These are phyloP conservation scores for Pythium monospermum DNA, from an alignment of 352 stramenopile species.

Conservation along the genomic window DNA sequence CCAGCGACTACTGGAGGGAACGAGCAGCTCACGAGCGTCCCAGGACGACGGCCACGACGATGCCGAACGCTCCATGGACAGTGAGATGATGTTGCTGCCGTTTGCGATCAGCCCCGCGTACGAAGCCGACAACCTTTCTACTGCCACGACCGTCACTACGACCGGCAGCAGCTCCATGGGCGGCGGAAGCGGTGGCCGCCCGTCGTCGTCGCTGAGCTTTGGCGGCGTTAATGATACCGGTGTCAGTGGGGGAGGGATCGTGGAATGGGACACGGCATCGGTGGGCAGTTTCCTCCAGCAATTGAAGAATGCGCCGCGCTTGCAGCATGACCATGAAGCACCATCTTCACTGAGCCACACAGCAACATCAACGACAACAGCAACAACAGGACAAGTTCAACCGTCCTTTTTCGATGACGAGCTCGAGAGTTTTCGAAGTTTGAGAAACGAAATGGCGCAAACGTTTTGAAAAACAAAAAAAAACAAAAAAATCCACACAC, in stretches of 20 bases:
- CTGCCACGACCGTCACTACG: slow-evolving; percentile 40
- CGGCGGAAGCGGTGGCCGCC: slow-evolving; percentile 18
- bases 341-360: neutral
- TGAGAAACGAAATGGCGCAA: slow-evolving; percentile 62
- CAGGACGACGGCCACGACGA: slow-evolving; percentile 20
- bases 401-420: slow-evolving; percentile 65
- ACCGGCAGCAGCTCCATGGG: slow-evolving; percentile 33
- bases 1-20: neutral
- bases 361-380: neutral
- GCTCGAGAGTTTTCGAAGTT: slow-evolving; percentile 56
- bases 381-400: neutral
- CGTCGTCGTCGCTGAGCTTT: slow-evolving; percentile 10
- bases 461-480: slow-evolving; percentile 25
- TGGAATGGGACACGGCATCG: slow-evolving; percentile 43
- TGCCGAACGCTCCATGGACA: slow-evolving; percentile 5
- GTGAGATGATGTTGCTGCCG: slow-evolving; percentile 42
- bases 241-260: slow-evolving; percentile 3
- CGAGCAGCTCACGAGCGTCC: neutral
- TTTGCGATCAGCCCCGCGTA: slow-evolving; percentile 69
- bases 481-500: neutral
- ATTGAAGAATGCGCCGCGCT: slow-evolving; percentile 66
- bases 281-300: slow-evolving; percentile 79
- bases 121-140: slow-evolving; percentile 26
- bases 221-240: slow-evolving; percentile 10
- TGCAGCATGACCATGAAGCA: slow-evolving; percentile 19